Percentiles rank a stretch among this genome's conserved stretches.
Evolutionary conservation across 1,139 yeast species (phyloP).

Genomic region (Kodamaea fungicola): DNA sequence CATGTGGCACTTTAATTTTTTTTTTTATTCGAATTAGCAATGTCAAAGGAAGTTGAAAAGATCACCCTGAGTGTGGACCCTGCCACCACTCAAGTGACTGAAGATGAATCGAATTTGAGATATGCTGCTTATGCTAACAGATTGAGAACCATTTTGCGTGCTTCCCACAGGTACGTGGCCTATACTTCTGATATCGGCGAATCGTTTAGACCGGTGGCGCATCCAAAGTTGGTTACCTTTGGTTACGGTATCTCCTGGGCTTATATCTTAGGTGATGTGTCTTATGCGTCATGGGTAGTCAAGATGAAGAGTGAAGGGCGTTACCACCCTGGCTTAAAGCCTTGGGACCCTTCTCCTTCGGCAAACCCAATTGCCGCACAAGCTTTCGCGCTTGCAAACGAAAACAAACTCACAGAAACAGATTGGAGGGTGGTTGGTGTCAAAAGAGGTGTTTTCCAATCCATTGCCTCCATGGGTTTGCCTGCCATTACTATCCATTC

Average conservation of each 20-base stretch:
- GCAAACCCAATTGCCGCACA: slow-evolving; percentile 40
- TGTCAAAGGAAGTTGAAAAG: slow-evolving; percentile 7
- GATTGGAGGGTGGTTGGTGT: slow-evolving; percentile 67
- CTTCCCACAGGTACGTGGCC: slow-evolving; percentile 83
- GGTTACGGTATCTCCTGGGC: slow-evolving; percentile 80
- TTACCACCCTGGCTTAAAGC: slow-evolving; percentile 58
- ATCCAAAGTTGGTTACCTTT: slow-evolving; percentile 56
- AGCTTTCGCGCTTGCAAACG: slow-evolving; percentile 23
- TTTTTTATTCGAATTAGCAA: slow-evolving; percentile 1
- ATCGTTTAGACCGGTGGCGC: slow-evolving; percentile 84
- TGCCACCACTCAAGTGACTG: slow-evolving; percentile 13
- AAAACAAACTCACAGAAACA: slow-evolving; percentile 32
- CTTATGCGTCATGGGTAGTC: slow-evolving; percentile 73
- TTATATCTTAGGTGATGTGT: slow-evolving; percentile 75
- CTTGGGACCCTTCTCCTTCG: slow-evolving; percentile 60
- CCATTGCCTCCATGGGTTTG: slow-evolving; percentile 81
- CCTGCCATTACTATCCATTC: slow-evolving; percentile 86
- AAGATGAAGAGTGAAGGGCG: slow-evolving; percentile 66
- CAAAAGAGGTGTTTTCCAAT: slow-evolving; percentile 75
- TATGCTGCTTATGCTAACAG: slow-evolving; percentile 83
- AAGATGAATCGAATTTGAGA: slow-evolving; percentile 57
- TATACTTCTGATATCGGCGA: slow-evolving; percentile 88
- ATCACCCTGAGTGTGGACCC: slow-evolving; percentile 4
- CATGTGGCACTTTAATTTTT: slow-evolving; percentile 10
- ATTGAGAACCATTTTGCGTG: slow-evolving; percentile 62